Evolutionary conservation across 805 yeast species (phyloP), one percentile per base, ranked within the genome.

Genomic region (Saitoella complicata): DNA sequence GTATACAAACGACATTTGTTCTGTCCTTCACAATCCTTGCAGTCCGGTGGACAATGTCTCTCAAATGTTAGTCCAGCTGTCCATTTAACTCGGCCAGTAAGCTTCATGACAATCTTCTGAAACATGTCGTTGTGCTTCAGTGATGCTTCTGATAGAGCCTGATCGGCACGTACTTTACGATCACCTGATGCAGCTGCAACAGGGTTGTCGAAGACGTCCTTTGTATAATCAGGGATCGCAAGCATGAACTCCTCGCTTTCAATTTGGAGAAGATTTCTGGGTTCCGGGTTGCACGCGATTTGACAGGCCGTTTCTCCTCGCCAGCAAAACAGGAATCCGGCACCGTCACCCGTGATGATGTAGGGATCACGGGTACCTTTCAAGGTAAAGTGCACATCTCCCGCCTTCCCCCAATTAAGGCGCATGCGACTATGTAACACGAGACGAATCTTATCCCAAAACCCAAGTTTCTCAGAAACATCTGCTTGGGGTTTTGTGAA

Each of bases 401-500:
- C 51, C 6, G 37, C 37, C 6, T 47, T 49, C 9, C 29, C 61
- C 69, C 82, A 72, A 10, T 62, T 56, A 45, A 85, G 67, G 2
- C 59, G 60, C 44, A 78, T 61, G 12, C 73, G 70, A 0, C 94
- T 94, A 63, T 87, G 96, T 53, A 85, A 64, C 10, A 80, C 67
- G 31, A 77, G 69, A 42, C 95, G 65, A 31, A 85, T 61, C 58
- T 86, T 88, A 60, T 87, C 97, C 97, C 97, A 87, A 52, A 86
- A 78, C 0, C 97, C 97, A 9, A 85, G 63, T 52, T 80, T 80
- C 3, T 75, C 71, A 1, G 95, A 83, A 0, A 87, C 87, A 58
- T 87, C 97, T 10, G 81, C 63, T 0, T 93, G 94, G 0, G 95
- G 94, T 58, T 88, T 87, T 1, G 93, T 76, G 56, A 87, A 83